Evolutionary conservation across 2,329 filamentous ascomycete genomes (phyloP), one percentile per base, ranked within the genome.

Genomic region (Pseudogymnoascus sp.): DNA sequence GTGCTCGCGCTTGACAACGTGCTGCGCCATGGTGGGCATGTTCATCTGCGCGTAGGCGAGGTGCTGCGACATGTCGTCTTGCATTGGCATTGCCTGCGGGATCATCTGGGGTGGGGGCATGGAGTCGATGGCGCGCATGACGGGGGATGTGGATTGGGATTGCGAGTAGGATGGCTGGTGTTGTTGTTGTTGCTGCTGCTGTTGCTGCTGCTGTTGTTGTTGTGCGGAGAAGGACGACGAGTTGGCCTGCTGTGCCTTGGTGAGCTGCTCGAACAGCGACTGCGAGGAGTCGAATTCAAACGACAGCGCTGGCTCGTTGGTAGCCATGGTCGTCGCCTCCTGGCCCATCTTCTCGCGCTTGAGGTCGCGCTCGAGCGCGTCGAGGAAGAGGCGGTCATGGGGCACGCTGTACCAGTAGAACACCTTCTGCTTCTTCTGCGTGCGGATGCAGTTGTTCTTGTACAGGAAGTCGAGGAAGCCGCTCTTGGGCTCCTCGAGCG

Each of bases 361-460:
- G 74, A 99, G 79, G 74, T 99, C 95, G 68, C 95, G 89, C 83
- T 99, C 95, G 71, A 99, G 82, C 40, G 95, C 95, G 79, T 99
- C 95, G 70, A 99, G 88, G 79, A 99, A 99, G 61, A 99, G 86
- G 62, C 95, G 87, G 78, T 99, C 95, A 76, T 99, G 95, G 1
- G 95, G 95, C 59, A 99, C 95, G 80, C 93, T 97, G 79, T 97
- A 99, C 95, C 95, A 99, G 81, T 97, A 99, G 74, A 99, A 99
- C 69, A 99, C 95, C 82, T 99, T 99, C 75, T 99, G 95, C 84
- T 99, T 99, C 87, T 99, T 99, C 78, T 99, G 95, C 38, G 95
- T 99, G 70, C 95, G 89, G 71, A 99, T 99, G 84, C 95, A 99
- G 82, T 99, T 99, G 85, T 99, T 99, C 84, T 99, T 99, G 86